Conservation (phyloP, 2,329 filamentous ascomycete genomes). For the Fusarium kyushuense region DNA sequence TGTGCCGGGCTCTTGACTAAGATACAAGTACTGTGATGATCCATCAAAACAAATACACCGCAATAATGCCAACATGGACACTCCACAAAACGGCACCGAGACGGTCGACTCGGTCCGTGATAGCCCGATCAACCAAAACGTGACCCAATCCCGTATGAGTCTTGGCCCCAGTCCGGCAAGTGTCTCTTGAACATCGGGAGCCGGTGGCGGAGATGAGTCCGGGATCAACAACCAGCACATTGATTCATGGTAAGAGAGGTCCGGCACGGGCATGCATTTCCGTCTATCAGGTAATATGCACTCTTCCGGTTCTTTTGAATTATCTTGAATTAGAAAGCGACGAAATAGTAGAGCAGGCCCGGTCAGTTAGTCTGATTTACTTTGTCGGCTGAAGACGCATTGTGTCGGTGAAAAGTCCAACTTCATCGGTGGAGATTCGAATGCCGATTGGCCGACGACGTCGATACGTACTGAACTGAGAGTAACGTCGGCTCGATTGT, state of each 20-base stretch:
- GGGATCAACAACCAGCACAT: slow-evolving; percentile 6
- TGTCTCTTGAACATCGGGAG: slow-evolving; percentile 19
- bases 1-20: not conserved
- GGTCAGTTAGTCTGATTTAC: slow-evolving; percentile 1
- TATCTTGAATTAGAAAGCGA: not conserved
- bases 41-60: slow-evolving; percentile 4
- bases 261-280: not conserved
- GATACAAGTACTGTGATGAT: not conserved
- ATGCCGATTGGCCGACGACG: slow-evolving; percentile 15
- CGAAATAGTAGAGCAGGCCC: not conserved
- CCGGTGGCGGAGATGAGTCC: slow-evolving; percentile 17
- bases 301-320: not conserved
- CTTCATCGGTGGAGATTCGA: slow-evolving; percentile 11
- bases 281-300: not conserved
- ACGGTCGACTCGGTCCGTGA: slow-evolving; percentile 26
- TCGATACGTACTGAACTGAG: not conserved
- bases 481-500: slow-evolving; percentile 23
- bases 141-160: slow-evolving; percentile 7
- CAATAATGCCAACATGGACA: not conserved
- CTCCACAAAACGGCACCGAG: not conserved
- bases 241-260: not conserved
- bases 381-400: slow-evolving; percentile 35
- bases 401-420: slow-evolving; percentile 35
- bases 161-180: slow-evolving; percentile 11
- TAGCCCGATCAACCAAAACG: slow-evolving; percentile 23